Percentiles rank a stretch among this genome's conserved stretches.
Conservation (phyloP, 768 basidiomycete species). For the Russula dissimulans region DNA sequence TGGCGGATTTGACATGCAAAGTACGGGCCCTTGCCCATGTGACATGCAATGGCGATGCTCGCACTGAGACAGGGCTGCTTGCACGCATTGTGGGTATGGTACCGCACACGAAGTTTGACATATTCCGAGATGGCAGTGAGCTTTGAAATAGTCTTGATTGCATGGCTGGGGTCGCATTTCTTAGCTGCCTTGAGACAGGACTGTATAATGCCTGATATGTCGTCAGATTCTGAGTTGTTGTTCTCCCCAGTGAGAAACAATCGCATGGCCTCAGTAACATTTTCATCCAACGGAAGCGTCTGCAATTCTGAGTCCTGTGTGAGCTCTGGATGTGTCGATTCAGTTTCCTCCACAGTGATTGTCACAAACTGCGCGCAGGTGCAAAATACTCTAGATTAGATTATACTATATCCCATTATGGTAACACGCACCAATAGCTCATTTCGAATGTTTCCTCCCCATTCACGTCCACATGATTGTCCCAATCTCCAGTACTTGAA, state of each 20-base stretch:
- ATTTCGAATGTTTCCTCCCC: neutral
- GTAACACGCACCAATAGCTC: neutral
- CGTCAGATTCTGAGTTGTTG: neutral
- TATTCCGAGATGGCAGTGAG: neutral
- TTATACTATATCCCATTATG: neutral
- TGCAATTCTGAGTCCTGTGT: neutral
- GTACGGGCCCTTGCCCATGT: neutral
- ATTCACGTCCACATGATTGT: no score
- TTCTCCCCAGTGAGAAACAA: neutral
- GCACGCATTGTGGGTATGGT: neutral
- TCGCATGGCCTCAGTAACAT: neutral
- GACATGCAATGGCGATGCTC: neutral
- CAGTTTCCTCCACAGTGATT: neutral
- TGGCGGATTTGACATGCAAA: neutral
- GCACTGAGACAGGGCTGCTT: neutral
- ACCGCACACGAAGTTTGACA: neutral
- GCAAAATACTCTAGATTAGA: neutral
- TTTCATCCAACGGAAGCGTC: neutral
- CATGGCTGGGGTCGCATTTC: neutral
- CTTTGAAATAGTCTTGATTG: neutral
- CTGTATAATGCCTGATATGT: neutral
- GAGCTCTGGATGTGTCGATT: neutral
- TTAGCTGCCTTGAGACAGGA: neutral
- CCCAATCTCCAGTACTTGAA: no score
- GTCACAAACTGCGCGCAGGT: no score